Evolutionary conservation across 768 basidiomycete species (phyloP).

Genomic region (Tulasnella calospora): DNA sequence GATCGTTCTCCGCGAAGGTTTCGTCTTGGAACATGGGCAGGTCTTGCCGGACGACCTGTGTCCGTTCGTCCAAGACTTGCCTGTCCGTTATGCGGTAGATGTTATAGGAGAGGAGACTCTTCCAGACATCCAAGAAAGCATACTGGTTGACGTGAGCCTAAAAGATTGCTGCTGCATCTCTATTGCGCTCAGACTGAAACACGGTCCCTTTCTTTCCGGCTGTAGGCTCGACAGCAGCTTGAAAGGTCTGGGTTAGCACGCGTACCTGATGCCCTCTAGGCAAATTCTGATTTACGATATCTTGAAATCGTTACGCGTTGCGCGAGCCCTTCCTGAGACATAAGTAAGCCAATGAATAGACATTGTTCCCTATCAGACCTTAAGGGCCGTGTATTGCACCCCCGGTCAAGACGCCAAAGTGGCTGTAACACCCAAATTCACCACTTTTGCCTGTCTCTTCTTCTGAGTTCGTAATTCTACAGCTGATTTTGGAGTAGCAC

Average conservation of each 20-base stretch:
- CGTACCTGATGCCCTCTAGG: background rate
- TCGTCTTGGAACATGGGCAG: conserved; percentile 67
- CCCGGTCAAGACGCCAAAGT: no score
- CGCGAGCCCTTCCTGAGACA: no score
- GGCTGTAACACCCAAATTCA: no score
- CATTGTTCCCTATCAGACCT: no score
- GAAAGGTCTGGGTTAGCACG: background rate
- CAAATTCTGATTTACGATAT: background rate
- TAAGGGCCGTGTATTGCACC: no score
- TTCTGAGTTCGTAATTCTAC: no score
- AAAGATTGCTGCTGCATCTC: no score
- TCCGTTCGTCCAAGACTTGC: conserved; percentile 65
- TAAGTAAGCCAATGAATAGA: no score
- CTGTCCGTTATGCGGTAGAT: conserved; percentile 33
- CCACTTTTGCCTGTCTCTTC: no score
- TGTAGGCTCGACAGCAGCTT: background rate
- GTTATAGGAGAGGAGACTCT: conserved; percentile 14
- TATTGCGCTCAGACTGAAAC: background rate
- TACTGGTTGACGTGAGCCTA: conserved; percentile 23
- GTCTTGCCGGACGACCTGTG: conserved; percentile 78
- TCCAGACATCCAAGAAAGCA: conserved; percentile 13
- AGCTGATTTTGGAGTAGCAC: background rate
- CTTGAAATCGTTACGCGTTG: background rate
- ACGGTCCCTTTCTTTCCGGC: background rate
- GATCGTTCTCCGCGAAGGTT: conserved; percentile 54